Evolutionary conservation across 148 eudicot species (phyloP).

Genomic region (Rhododendron griersonianum): DNA sequence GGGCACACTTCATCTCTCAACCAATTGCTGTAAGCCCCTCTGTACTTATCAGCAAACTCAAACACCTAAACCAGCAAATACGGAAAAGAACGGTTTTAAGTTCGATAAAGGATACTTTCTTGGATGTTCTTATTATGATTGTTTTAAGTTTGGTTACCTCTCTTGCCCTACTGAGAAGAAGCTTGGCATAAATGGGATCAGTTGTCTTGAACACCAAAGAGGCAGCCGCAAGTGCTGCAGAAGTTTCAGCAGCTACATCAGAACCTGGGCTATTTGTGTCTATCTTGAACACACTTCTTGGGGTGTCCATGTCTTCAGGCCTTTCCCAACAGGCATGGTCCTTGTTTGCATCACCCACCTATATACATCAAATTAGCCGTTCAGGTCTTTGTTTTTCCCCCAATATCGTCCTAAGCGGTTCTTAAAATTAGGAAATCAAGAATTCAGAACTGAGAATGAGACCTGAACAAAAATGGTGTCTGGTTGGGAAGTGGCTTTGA

Average conservation of each 20-base stretch:
- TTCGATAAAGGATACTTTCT: background rate
- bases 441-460: background rate
- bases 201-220: slow-evolving; percentile 71
- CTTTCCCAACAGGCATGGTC: slow-evolving; percentile 99
- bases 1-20: slow-evolving; percentile 52
- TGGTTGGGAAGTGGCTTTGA: slow-evolving; percentile 85
- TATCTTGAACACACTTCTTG: slow-evolving; percentile 71
- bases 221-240: slow-evolving; percentile 97
- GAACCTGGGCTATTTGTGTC: slow-evolving; percentile 85
- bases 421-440: background rate
- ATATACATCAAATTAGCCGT: background rate
- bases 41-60: slow-evolving; percentile 77
- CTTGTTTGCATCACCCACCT: slow-evolving; percentile 84
- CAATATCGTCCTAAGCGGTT: background rate
- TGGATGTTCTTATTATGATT: background rate
- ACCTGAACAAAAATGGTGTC: slow-evolving; percentile 92
- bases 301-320: slow-evolving; percentile 99
- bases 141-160: slow-evolving; percentile 33
- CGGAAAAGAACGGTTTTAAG: background rate
- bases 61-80: slow-evolving; percentile 43
- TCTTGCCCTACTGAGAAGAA: slow-evolving; percentile 62
- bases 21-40: slow-evolving; percentile 66
- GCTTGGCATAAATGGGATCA: slow-evolving; percentile 69
- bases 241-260: slow-evolving; percentile 97
- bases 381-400: background rate